A percentile compares a stretch with the other conserved stretches of the same genome.
Conservation (phyloP, 768 basidiomycete species). For the Pisolithus marmoratus region DNA sequence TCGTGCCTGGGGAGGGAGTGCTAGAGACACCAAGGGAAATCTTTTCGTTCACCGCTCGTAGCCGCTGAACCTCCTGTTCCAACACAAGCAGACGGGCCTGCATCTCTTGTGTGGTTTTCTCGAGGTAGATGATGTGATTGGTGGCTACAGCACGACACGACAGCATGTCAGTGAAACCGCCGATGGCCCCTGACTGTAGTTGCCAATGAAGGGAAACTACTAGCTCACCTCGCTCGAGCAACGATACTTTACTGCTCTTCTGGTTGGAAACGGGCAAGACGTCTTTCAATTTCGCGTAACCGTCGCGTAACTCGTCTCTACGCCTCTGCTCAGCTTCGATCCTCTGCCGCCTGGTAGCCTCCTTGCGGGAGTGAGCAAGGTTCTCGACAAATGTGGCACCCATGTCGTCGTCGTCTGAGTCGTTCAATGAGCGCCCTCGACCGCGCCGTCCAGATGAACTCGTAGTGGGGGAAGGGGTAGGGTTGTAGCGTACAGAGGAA, state of each 20-base stretch:
- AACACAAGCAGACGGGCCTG: constrained; percentile 59
- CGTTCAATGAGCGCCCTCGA: constrained; percentile 60
- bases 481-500: constrained; percentile 64
- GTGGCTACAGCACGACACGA: constrained; percentile 46
- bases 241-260: constrained; percentile 86
- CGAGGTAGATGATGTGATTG: constrained; percentile 69
- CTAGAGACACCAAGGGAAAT: constrained; percentile 61
- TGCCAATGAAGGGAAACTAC: not conserved
- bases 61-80: constrained; percentile 64
- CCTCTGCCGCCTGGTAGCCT: constrained; percentile 76
- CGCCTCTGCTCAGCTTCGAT: constrained; percentile 89
- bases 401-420: constrained; percentile 76
- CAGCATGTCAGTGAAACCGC: not conserved
- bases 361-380: constrained; percentile 73
- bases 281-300: constrained; percentile 84
- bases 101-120: constrained; percentile 67
- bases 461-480: constrained; percentile 71
- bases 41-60: constrained; percentile 77
- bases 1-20: constrained; percentile 50
- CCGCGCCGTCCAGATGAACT: constrained; percentile 67
- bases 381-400: constrained; percentile 63
- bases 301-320: constrained; percentile 84
- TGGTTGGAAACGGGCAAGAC: constrained; percentile 83
- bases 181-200: constrained; percentile 1
- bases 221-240: constrained; percentile 76